Evolutionary conservation across 805 yeast genomes (phyloP).

Genomic region (Wickerhamiella brachini): DNA sequence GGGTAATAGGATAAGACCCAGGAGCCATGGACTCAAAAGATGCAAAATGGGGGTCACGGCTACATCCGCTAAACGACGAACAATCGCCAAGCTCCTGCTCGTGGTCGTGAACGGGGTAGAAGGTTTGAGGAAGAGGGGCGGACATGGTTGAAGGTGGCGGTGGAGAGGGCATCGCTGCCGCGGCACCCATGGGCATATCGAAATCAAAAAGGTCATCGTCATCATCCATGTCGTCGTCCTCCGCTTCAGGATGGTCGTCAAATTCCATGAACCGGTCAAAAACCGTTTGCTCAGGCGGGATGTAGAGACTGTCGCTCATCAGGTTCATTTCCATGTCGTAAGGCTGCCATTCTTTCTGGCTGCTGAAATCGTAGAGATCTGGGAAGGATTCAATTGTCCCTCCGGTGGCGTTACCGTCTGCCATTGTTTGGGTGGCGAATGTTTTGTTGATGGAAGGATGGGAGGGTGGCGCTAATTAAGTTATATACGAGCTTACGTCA

Average conservation of each 20-base stretch:
- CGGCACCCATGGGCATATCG: slow-evolving; percentile 1
- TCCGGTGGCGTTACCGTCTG: neutral
- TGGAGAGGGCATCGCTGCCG: neutral
- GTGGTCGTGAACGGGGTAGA: neutral
- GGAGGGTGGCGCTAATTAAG: neutral
- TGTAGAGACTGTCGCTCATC: slow-evolving; percentile 10
- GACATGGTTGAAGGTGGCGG: neutral
- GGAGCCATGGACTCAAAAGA: neutral
- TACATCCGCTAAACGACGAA: neutral
- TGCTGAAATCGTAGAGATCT: neutral
- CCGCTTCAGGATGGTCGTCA: slow-evolving; percentile 12
- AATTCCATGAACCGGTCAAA: slow-evolving; percentile 1
- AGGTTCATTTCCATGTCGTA: neutral
- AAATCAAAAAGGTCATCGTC: slow-evolving; percentile 12
- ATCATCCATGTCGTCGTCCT: slow-evolving; percentile 16
- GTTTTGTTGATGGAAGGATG: neutral
- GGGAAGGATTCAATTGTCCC: neutral
- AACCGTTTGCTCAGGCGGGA: slow-evolving; percentile 13
- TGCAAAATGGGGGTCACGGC: neutral
- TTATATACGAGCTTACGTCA: neutral
- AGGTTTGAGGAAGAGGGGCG: neutral
- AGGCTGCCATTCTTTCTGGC: slow-evolving; percentile 2
- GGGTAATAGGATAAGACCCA: neutral
- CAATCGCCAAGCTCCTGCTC: neutral
- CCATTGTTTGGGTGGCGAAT: neutral